phyloP scores from a whole-genome alignment of 192 early-diverging fungal genomes.

The Backusella circina region DNA sequence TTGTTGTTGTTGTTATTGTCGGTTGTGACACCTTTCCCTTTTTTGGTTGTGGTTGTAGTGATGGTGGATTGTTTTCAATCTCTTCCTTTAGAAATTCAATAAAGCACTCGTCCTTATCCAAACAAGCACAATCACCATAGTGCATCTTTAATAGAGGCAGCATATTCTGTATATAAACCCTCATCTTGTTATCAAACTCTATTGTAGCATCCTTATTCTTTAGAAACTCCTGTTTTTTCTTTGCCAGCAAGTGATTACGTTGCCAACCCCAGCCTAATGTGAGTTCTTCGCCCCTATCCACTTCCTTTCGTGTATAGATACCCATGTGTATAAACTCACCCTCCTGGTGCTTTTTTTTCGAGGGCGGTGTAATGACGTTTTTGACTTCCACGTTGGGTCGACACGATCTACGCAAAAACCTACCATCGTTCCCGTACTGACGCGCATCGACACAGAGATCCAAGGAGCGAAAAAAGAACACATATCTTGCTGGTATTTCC shows the following conservation, averaged over 20 bases:
- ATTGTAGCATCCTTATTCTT: background rate
- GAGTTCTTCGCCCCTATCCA: slow-evolving; percentile 63
- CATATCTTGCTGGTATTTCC: slow-evolving; percentile 59
- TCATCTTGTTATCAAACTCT: slow-evolving; percentile 9
- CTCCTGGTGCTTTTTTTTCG: slow-evolving; percentile 24
- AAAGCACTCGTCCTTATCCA: slow-evolving; percentile 38
- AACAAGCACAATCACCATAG: slow-evolving; percentile 47
- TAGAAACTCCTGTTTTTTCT: slow-evolving; percentile 22
- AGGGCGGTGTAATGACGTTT: slow-evolving; percentile 50
- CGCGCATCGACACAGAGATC: slow-evolving; percentile 72
- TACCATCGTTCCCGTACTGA: slow-evolving; percentile 61
- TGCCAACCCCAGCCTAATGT: slow-evolving; percentile 77
- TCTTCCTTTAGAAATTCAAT: slow-evolving; percentile 41
- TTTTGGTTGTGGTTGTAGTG: no score
- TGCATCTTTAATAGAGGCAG: slow-evolving; percentile 27
- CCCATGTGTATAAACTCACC: slow-evolving; percentile 60
- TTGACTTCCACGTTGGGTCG: slow-evolving; percentile 58
- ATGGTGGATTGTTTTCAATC: background rate
- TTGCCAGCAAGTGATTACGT: slow-evolving; percentile 34
- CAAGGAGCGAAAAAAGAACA: slow-evolving; percentile 62
- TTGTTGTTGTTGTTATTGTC: background rate
- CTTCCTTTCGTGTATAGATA: slow-evolving; percentile 56
- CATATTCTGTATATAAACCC: slow-evolving; percentile 30
- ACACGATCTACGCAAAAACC: slow-evolving; percentile 67
- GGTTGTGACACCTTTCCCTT: background rate